These are phyloP conservation scores for Solanum chacoense DNA, from an alignment of 305 asterid genomes.

Conservation along the genomic window DNA sequence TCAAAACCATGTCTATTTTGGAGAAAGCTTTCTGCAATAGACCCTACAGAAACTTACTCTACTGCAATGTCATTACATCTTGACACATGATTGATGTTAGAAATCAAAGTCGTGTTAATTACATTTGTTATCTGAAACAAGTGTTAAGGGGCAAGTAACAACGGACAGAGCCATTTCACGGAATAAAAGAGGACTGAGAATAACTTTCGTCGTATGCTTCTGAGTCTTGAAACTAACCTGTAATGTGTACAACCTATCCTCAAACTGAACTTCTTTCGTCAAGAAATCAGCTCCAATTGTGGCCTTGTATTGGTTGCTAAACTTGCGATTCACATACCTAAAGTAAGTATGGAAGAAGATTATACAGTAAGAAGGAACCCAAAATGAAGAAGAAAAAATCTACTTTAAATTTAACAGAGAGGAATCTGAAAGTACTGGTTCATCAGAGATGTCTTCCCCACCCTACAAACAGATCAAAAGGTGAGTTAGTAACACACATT, in stretches of 20 bases:
- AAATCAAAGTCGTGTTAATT: neutral
- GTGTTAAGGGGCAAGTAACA: neutral
- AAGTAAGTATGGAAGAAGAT: neutral
- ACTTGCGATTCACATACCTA: slow-evolving; percentile 68
- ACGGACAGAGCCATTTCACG: neutral
- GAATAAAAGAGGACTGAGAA: neutral
- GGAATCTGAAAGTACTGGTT: slow-evolving; percentile 42
- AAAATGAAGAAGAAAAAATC: neutral
- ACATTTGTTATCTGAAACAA: neutral
- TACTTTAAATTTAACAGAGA: slow-evolving; percentile 2
- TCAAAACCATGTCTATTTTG: neutral
- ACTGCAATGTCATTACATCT: neutral
- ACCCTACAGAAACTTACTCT: neutral
- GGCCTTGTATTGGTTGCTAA: slow-evolving; percentile 70
- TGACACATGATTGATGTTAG: neutral
- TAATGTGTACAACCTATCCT: slow-evolving; percentile 60
- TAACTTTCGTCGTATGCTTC: neutral
- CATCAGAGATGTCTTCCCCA: slow-evolving; percentile 75
- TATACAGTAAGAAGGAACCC: neutral
- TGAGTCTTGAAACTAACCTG: slow-evolving; percentile 28
- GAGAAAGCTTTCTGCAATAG: neutral
- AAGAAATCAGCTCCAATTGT: slow-evolving; percentile 87
- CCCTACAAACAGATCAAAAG: slow-evolving; percentile 23
- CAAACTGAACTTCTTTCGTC: slow-evolving; percentile 68
- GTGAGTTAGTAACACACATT: neutral